These are phyloP conservation scores for Cercophora newfieldiana DNA, from an alignment of 495 filamentous ascomycete species.

Conservation along the genomic window DNA sequence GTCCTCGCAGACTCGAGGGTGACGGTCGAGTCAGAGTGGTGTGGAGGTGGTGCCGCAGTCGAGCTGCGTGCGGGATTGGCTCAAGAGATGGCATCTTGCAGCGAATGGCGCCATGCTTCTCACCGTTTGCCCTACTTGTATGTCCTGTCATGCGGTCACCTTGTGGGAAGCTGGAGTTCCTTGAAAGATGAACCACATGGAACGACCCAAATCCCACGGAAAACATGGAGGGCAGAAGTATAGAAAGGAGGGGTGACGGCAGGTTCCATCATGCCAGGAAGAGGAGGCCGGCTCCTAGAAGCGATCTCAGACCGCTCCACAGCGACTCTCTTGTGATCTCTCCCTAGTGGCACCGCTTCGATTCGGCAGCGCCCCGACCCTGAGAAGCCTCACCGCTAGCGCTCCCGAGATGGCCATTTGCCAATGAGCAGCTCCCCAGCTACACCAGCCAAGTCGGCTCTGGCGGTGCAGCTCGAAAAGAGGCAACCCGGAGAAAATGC, in stretches of 20 bases:
- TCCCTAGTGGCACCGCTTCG: conserved; percentile 1
- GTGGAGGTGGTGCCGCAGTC: conserved; percentile 3
- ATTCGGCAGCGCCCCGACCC: conserved; percentile 8
- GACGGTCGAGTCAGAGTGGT: conserved; percentile 16
- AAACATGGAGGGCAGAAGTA: neutral
- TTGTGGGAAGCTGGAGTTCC: neutral
- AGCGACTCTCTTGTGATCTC: neutral
- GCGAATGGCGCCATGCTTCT: conserved; percentile 15
- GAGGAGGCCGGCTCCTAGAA: neutral
- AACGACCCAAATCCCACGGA: conserved; percentile 17
- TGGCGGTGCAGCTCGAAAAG: neutral
- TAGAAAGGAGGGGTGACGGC: neutral
- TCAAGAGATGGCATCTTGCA: conserved; percentile 13
- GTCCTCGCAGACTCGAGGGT: neutral
- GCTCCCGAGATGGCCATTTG: conserved; percentile 6
- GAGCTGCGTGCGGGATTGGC: conserved; percentile 17
- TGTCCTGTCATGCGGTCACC: conserved; percentile 27
- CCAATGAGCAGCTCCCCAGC: neutral
- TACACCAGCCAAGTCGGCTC: conserved; percentile 11
- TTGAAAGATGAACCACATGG: conserved; percentile 9
- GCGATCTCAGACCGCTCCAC: conserved; percentile 14
- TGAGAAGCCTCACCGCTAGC: neutral
- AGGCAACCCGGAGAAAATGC: conserved; percentile 14
- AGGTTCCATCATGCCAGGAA: neutral
- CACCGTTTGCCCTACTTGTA: conserved; percentile 29